A percentile compares a stretch with the other conserved stretches of the same genome.
These are phyloP conservation scores for Aspergillus pseudotamarii DNA, from an alignment of 2,329 filamentous ascomycete genomes.

Conservation along the genomic window DNA sequence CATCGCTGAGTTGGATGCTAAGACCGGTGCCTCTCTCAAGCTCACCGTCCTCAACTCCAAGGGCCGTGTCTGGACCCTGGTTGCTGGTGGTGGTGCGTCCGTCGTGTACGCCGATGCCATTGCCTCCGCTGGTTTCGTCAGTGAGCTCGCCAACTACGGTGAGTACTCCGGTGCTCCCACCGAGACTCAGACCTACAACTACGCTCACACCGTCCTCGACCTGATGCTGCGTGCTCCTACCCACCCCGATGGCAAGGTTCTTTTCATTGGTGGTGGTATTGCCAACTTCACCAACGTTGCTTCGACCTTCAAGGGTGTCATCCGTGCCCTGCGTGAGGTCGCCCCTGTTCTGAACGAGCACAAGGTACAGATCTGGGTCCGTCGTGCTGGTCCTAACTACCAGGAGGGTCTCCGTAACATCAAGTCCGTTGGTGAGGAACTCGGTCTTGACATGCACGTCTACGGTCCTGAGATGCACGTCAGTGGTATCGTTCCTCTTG, in stretches of 20 bases:
- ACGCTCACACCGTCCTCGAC: conserved; percentile 94
- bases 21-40: conserved; percentile 98
- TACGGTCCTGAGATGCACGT: conserved; percentile 84
- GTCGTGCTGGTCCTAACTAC: conserved; percentile 91
- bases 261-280: conserved; percentile 99
- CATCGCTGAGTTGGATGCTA: conserved; percentile 97
- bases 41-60: conserved; percentile 90
- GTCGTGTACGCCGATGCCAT: conserved; percentile 99
- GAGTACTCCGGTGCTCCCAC: conserved; percentile 99
- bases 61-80: conserved; percentile 96
- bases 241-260: conserved; percentile 89
- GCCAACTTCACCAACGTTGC: conserved; percentile 99
- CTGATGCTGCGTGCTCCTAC: conserved; percentile 92
- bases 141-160: conserved; percentile 98
- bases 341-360: conserved; percentile 85
- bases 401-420: conserved; percentile 99
- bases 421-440: conserved; percentile 92
- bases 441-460: conserved; percentile 93
- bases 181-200: conserved; percentile 99
- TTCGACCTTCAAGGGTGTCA: conserved; percentile 99
- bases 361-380: conserved; percentile 97
- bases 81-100: conserved; percentile 98
- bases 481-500: conserved; percentile 92
- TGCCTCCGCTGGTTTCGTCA: conserved; percentile 90
- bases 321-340: conserved; percentile 90